These are phyloP conservation scores for Nakaseomyces kungkrabaensis DNA, from an alignment of 1,139 yeast genomes.

Conservation along the genomic window DNA sequence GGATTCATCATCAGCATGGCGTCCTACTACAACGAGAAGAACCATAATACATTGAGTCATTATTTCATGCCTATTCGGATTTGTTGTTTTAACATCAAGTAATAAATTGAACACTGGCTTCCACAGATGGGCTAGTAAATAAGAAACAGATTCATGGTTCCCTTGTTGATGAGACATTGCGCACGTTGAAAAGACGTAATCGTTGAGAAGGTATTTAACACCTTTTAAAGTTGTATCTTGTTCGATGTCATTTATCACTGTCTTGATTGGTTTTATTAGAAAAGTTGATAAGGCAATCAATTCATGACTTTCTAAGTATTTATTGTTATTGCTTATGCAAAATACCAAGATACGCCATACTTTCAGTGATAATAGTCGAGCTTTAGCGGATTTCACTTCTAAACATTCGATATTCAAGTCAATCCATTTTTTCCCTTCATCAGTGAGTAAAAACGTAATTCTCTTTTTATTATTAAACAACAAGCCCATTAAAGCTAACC, in stretches of 20 bases:
- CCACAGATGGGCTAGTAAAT: conserved; percentile 7
- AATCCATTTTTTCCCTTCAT: conserved; percentile 16
- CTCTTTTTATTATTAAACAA: conserved; percentile 14
- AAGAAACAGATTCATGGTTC: conserved; percentile 4
- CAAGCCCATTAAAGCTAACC: conserved; percentile 24
- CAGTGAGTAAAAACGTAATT: conserved; percentile 6
- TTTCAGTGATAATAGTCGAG: conserved; percentile 16
- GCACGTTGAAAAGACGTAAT: conserved; percentile 11
- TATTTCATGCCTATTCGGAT: conserved; percentile 5
- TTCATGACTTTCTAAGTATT: background rate
- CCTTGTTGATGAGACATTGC: background rate
- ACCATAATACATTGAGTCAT: conserved; percentile 5
- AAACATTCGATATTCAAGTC: conserved; percentile 15
- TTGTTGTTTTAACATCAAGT: conserved; percentile 3
- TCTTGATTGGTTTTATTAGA: conserved; percentile 12
- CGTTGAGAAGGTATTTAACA: conserved; percentile 9
- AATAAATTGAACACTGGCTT: conserved; percentile 12
- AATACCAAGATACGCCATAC: conserved; percentile 24
- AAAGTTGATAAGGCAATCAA: conserved; percentile 6
- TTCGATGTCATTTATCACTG: conserved; percentile 3
- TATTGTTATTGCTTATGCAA: conserved; percentile 12
- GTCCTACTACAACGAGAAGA: conserved; percentile 6
- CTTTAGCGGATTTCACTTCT: conserved; percentile 6
- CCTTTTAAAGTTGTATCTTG: conserved; percentile 2
- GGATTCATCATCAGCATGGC: conserved; percentile 3